Evolutionary conservation across 768 basidiomycete genomes (phyloP).

Genomic region (Suillus hirtellus): DNA sequence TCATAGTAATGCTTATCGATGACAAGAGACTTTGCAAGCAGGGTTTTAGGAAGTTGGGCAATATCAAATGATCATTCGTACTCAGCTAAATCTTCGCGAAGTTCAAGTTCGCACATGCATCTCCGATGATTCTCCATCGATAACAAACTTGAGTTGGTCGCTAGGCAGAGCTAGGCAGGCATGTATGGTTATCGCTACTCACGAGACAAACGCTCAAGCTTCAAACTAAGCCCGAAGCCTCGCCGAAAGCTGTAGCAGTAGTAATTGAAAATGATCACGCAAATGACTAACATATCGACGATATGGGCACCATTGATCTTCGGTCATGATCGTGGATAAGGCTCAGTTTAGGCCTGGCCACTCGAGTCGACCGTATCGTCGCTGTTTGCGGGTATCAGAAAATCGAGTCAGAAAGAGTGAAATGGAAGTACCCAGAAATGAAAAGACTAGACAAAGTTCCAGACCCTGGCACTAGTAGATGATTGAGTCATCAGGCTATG

Average conservation of each 20-base stretch:
- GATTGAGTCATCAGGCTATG: too few species aligned
- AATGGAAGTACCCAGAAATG: background rate
- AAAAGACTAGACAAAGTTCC: too few species aligned
- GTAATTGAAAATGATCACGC: background rate
- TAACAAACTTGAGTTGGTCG: background rate
- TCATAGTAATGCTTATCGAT: background rate
- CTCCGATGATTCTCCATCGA: background rate
- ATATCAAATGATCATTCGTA: background rate
- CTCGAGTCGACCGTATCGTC: background rate
- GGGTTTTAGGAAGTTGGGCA: background rate
- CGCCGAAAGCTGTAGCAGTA: background rate
- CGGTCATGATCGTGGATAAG: too few species aligned
- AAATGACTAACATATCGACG: background rate
- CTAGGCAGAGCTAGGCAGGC: background rate
- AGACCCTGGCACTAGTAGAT: too few species aligned
- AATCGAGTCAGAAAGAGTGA: background rate
- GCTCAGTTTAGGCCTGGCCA: too few species aligned
- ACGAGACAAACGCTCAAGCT: background rate
- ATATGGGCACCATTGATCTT: too few species aligned
- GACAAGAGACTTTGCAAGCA: background rate
- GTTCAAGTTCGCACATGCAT: background rate
- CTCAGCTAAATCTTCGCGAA: background rate
- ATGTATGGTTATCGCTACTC: background rate
- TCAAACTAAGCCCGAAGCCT: background rate
- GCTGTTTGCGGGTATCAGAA: background rate